Base-by-base conservation (phyloP, 176 grass and related monocot genomes). In the Urochloa ruziziensis region DNA sequence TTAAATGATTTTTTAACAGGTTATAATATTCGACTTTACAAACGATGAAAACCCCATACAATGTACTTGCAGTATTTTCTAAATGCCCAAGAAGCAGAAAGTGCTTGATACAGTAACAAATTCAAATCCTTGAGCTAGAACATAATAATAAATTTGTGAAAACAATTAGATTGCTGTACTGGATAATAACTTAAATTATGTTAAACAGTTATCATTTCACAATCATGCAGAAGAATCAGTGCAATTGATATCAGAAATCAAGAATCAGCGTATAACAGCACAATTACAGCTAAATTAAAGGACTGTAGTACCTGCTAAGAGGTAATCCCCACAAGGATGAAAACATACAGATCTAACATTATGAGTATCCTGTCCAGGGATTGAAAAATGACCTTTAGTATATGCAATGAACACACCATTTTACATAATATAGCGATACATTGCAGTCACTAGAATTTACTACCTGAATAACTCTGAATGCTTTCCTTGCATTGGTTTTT, bases 391-490 rank as follows among this genome's bases (percentile, higher is more conserved):
- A 80, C 46, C 9, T 7, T 81, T 28, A 29, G 9, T 36, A 77
- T 35, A 64, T 51, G 35, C 34, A 82, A 54, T 51, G 2, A 66
- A 54, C 23, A 51, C 5, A 30, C 2, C 9, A 51, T 80, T 37
- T 70, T 34, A 69, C 37, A 86, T 32, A 49, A 74, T 77, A 72
- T 61, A 9, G 58, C n/a, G 40, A 23, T 52, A 88, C 11, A 73
- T 70, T n/a, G 13, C n/a, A 72, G 1, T 74, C 47, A 73, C 21
- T 81, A 88, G 53, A 62, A 83, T 69, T 73, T 24, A 84, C 28
- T 79, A 95, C 96, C 93, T 98, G 96, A 53, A 98, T 98, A 89
- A 98, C 96, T 92, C 96, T 95, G 74, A 94, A 93, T 42, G 96
- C 96, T 91, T 92, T 98, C 84, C 91, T 94, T 56, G 93, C 96